phyloP scores from a whole-genome alignment of 345 rosid species.

The Linum lewisii region DNA sequence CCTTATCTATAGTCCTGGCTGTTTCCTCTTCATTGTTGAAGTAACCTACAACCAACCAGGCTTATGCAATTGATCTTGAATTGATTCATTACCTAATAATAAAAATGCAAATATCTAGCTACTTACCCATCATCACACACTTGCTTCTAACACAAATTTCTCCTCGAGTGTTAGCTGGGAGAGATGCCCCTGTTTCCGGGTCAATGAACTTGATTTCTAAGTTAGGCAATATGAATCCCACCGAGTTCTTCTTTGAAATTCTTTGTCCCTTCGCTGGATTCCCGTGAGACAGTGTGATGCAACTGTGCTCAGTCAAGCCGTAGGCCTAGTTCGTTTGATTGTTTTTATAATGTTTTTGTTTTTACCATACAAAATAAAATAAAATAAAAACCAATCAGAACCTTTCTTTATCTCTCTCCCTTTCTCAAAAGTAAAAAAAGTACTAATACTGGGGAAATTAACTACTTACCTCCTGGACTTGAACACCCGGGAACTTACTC shows the following conservation, averaged over 20 bases:
- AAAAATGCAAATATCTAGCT: not conserved
- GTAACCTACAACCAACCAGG: constrained; percentile 34
- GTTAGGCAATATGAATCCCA: constrained; percentile 81
- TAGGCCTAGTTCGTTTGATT: too few species aligned
- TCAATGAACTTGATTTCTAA: constrained; percentile 77
- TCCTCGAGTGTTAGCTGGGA: constrained; percentile 63
- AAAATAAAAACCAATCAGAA: too few species aligned
- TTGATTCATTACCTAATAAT: too few species aligned
- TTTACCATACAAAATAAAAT: too few species aligned
- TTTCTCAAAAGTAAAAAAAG: too few species aligned
- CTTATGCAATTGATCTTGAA: too few species aligned
- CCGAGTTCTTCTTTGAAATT: constrained; percentile 70
- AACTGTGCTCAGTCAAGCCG: constrained; percentile 94
- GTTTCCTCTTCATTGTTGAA: constrained; percentile 72
- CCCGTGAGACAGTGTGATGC: constrained; percentile 81
- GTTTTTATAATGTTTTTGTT: too few species aligned
- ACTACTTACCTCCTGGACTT: constrained; percentile 60
- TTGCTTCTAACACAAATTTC: constrained; percentile 90
- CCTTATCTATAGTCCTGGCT: constrained; percentile 50
- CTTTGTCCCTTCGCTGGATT: constrained; percentile 44
- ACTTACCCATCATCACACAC: constrained; percentile 77
- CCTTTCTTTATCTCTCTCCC: too few species aligned
- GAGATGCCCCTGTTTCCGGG: constrained; percentile 59
- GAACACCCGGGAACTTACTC: constrained; percentile 65
- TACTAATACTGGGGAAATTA: not conserved